Base-by-base conservation (phyloP, 768 basidiomycete genomes). In the Podaxis rugospora region DNA sequence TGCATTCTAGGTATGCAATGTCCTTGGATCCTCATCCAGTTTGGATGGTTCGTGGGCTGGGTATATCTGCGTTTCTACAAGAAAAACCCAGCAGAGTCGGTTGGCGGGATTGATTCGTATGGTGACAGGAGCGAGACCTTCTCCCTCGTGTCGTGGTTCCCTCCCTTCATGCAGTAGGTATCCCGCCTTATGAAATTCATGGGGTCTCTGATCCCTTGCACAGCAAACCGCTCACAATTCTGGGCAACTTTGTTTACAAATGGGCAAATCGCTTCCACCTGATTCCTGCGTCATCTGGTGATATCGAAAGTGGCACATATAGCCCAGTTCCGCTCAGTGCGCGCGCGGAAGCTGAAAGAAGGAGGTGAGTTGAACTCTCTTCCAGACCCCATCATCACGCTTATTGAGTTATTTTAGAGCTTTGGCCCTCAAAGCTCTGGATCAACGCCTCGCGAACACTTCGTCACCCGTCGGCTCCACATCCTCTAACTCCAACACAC, bases 1-100 rank as follows among this genome's bases (percentile, higher is more conserved):
- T 89, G 87, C 64, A 65, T 96, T 51, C 61, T 94, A 49, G 94
- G 93, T 21, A 88, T 88, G 75, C 94, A 94, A 71, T 89, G 86
- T 60, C 94, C 93, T 14, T 96, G 86, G 79, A 93, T 95, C 54
- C 76, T 95, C 69, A 95, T 98, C 64, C 97, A 99, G 70, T 99
- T 98, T 71, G 97, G 96, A n/a, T 99, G 96, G 94, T 89, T 97
- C 59, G 91, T 95, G 6, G 84, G 90, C 35, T 99, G 94, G 91
- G 81, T 92, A 57, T 99, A 97, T 75, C 83, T 99, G 36, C 87
- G 97, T 39, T 98, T 99, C 79, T 94, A 98, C 81, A 98, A 98
- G 77, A 88, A 90, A 72, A 90, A 89, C 68, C 76, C 82, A 3
- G 79, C 78, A 36, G 91, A 93, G 60, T 71, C 82, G 0, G 70